These are phyloP conservation scores for Colletotrichum liaoningense DNA, from an alignment of 2,329 filamentous ascomycete species.

Conservation along the genomic window DNA sequence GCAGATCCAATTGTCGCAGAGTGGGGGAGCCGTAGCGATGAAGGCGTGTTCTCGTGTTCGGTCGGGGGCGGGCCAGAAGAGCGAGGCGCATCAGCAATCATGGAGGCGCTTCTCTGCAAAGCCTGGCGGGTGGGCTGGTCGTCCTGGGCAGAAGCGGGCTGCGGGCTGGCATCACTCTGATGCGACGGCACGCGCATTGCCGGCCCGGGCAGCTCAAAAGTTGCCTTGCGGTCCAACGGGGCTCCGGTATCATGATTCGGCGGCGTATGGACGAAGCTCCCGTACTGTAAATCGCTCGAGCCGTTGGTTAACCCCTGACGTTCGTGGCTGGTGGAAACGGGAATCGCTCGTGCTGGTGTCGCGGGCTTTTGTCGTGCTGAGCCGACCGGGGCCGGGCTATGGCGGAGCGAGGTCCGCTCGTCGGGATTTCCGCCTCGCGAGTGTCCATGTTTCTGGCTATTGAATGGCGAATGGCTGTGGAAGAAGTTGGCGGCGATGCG, in stretches of 20 bases:
- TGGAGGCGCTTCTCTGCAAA: constrained; percentile 51
- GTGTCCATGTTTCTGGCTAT: background rate
- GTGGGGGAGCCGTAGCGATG: constrained; percentile 20
- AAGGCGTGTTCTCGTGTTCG: constrained; percentile 15
- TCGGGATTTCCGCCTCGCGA: constrained; percentile 30
- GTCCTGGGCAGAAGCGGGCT: constrained; percentile 28
- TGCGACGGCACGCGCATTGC: constrained; percentile 57
- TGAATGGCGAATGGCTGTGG: constrained; percentile 22
- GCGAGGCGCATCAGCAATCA: constrained; percentile 11
- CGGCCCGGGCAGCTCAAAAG: constrained; percentile 65
- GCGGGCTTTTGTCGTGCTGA: constrained; percentile 34
- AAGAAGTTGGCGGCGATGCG: constrained; percentile 14
- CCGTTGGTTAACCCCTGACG: constrained; percentile 53
- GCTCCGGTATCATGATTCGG: constrained; percentile 43
- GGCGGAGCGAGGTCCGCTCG: constrained; percentile 38
- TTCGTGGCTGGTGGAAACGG: constrained; percentile 44
- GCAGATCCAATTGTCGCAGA: constrained; percentile 24
- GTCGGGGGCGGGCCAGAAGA: background rate
- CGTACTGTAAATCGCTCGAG: constrained; percentile 59
- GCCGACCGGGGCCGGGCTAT: constrained; percentile 42
- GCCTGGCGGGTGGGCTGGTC: constrained; percentile 42
- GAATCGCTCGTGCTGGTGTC: constrained; percentile 39
- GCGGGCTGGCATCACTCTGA: constrained; percentile 38
- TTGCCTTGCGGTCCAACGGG: constrained; percentile 34
- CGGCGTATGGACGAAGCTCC: constrained; percentile 62